Evolutionary conservation across 1,284 basidiomycete species (phyloP).

Genomic region (Fomitopsis betulina): DNA sequence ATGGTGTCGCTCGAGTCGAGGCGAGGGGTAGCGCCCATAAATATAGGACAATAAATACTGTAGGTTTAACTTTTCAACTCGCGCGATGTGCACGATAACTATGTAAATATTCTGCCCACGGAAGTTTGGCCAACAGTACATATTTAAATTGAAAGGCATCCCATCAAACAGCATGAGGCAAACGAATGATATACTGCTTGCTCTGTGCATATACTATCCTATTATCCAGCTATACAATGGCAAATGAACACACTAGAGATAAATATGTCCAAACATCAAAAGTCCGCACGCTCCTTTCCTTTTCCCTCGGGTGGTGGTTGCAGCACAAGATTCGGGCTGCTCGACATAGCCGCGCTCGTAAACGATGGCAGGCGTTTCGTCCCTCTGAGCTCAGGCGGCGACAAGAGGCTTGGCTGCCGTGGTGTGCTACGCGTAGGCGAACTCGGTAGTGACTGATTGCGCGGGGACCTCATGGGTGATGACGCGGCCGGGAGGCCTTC

Average conservation of each 20-base stretch:
- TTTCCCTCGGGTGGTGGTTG: constrained; percentile 36
- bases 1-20: background rate
- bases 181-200: too few relatives aligned
- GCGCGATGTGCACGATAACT: too few relatives aligned
- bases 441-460: constrained; percentile 43
- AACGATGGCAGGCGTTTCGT: constrained; percentile 47
- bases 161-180: too few relatives aligned
- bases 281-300: constrained; percentile 25
- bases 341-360: constrained; percentile 39
- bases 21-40: background rate
- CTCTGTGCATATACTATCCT: background rate
- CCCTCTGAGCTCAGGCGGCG: constrained; percentile 31
- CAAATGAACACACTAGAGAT: background rate
- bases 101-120: too few relatives aligned
- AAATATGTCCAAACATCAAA: background rate
- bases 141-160: too few relatives aligned
- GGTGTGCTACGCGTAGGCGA: constrained; percentile 39
- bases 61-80: too few relatives aligned
- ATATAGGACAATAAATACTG: too few relatives aligned
- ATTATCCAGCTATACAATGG: constrained; percentile 4
- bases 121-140: too few relatives aligned
- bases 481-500: constrained; percentile 18
- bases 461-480: constrained; percentile 28
- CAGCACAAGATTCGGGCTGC: constrained; percentile 47
- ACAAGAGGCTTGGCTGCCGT: constrained; percentile 20